Conservation (phyloP, 345 rosid species). For the Populus ilicifolia region DNA sequence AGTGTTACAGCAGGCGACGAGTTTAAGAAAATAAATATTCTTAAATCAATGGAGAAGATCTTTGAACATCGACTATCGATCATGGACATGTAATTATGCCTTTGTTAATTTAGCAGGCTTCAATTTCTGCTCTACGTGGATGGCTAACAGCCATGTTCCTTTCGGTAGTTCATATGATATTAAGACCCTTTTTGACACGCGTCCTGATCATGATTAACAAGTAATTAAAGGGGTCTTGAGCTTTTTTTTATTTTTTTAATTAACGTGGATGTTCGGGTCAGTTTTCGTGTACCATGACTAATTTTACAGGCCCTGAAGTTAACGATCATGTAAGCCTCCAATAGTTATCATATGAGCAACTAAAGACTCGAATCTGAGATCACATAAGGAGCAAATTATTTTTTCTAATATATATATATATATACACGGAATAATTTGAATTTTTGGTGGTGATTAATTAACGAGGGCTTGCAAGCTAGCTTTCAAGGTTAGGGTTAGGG, state of each 20-base stretch:
- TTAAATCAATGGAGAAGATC: neutral
- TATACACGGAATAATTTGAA: no score
- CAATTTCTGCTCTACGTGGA: constrained; percentile 22
- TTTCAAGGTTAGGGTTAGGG: neutral
- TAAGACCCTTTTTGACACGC: constrained; percentile 22
- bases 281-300: no score
- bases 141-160: constrained; percentile 11
- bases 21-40: no score
- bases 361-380: no score
- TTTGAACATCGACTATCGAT: neutral
- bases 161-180: constrained; percentile 19
- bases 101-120: neutral
- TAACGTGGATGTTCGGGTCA: no score
- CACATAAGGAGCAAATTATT: no score
- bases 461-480: neutral
- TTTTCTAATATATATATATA: constrained; percentile 5
- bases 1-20: no score
- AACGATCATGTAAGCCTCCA: no score
- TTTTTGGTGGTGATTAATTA: neutral
- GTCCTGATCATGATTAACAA: constrained; percentile 13
- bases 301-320: no score
- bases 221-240: constrained; percentile 15
- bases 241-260: no score
- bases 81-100: neutral
- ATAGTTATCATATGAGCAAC: no score